These are phyloP conservation scores for Ganoderma lucidum DNA, from an alignment of 1,284 basidiomycete genomes.

Conservation along the genomic window DNA sequence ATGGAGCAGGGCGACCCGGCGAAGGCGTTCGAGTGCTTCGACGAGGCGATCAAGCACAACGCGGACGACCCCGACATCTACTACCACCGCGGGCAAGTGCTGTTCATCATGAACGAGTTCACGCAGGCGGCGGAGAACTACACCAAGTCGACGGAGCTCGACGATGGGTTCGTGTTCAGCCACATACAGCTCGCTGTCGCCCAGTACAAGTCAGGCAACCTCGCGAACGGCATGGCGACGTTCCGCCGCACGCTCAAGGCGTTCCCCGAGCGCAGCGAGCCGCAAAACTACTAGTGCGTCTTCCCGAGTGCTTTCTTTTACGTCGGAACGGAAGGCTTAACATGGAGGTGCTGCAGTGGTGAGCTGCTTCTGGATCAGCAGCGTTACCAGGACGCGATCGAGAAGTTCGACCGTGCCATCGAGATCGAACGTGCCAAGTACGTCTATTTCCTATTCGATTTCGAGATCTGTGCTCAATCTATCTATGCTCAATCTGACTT, in stretches of 20 bases:
- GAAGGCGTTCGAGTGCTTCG: conserved; percentile 91
- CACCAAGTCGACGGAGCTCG: conserved; percentile 85
- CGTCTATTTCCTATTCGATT: not conserved
- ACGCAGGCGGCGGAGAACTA: conserved; percentile 90
- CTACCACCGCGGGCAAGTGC: conserved; percentile 99
- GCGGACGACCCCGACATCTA: conserved; percentile 94
- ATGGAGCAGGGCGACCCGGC: conserved; percentile 93
- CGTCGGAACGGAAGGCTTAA: not conserved
- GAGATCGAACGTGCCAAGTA: conserved; percentile 87
- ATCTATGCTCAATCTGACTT: conserved; percentile 3
- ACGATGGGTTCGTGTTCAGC: conserved; percentile 89
- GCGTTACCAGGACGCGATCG: conserved; percentile 90
- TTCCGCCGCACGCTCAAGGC: conserved; percentile 85
- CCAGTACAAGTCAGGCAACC: conserved; percentile 90
- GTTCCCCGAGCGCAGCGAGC: conserved; percentile 88
- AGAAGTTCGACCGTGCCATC: conserved; percentile 94
- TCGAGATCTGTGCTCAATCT: not conserved
- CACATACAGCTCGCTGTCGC: conserved; percentile 98
- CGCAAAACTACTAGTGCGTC: conserved; percentile 91
- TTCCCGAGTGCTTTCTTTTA: not conserved
- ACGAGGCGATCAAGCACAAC: conserved; percentile 87
- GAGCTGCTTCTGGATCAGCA: conserved; percentile 95
- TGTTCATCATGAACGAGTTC: conserved; percentile 96
- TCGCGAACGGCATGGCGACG: conserved; percentile 86
- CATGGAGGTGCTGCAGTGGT: conserved; percentile 64